Evolutionary conservation across 306 rosid species (phyloP).

Genomic region (Casuarina cunninghamiana): DNA sequence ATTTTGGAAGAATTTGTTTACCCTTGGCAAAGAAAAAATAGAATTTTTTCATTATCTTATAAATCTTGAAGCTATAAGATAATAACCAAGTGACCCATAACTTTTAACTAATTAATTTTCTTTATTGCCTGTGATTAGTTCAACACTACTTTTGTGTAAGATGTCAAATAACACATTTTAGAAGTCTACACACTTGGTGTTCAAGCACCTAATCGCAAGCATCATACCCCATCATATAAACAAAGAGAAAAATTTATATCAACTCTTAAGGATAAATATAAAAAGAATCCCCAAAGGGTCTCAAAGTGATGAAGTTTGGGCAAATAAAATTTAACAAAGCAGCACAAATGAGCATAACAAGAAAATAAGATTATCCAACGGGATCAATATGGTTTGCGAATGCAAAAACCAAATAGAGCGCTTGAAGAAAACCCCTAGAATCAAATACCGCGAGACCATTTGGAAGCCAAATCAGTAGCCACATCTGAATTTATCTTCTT

Average conservation of each 20-base stretch:
- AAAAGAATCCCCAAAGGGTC: background rate
- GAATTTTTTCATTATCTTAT: too few relatives aligned
- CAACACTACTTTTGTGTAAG: background rate
- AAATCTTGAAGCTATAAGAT: too few relatives aligned
- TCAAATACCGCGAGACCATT: conserved; percentile 31
- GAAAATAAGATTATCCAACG: background rate
- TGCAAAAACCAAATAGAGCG: background rate
- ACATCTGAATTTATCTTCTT: conserved; percentile 1
- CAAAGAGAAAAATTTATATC: too few relatives aligned
- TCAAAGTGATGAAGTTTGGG: background rate
- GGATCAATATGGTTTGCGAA: too few relatives aligned
- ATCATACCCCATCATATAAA: background rate
- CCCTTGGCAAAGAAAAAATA: too few relatives aligned
- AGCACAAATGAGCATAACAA: background rate
- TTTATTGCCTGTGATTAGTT: too few relatives aligned
- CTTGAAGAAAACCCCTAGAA: background rate
- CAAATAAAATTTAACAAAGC: background rate
- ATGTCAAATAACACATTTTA: background rate
- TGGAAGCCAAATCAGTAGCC: conserved; percentile 40
- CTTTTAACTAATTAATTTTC: too few relatives aligned
- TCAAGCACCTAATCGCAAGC: background rate
- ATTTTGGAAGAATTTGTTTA: too few relatives aligned
- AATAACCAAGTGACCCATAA: too few relatives aligned
- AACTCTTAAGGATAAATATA: background rate
- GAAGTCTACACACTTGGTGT: background rate